Evolutionary conservation across 2,329 filamentous ascomycete species (phyloP).

Genomic region (Paecilomyces sp.): DNA sequence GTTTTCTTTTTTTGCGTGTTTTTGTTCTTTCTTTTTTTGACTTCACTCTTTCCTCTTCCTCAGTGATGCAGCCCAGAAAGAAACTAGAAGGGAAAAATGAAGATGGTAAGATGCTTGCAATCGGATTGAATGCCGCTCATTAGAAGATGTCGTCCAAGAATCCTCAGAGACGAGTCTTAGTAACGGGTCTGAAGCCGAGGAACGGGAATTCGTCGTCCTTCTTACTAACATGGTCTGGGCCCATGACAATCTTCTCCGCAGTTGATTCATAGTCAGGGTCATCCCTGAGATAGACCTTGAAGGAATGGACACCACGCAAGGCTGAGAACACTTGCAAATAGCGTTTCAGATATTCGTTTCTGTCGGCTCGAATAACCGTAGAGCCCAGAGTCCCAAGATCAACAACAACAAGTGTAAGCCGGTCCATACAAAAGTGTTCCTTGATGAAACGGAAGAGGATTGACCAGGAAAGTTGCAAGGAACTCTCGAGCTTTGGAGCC

Average conservation of each 20-base stretch:
- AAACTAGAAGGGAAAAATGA: background rate
- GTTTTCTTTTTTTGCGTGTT: too few relatives aligned
- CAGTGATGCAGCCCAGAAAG: background rate
- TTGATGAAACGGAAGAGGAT: conserved; percentile 21
- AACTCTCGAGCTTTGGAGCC: conserved; percentile 4
- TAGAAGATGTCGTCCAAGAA: background rate
- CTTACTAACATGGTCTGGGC: background rate
- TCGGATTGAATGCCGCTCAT: background rate
- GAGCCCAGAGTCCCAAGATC: conserved; percentile 9
- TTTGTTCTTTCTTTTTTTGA: too few relatives aligned
- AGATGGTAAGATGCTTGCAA: background rate
- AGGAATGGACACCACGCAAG: conserved; percentile 11
- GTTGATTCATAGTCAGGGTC: conserved; percentile 12
- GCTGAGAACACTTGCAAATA: conserved; percentile 12
- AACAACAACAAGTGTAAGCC: conserved; percentile 13
- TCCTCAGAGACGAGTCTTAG: background rate
- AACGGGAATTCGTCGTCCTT: background rate
- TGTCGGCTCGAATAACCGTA: background rate
- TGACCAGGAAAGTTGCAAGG: conserved; percentile 12
- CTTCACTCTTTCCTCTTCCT: too few relatives aligned
- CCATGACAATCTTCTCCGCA: conserved; percentile 11
- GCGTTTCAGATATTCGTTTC: conserved; percentile 11
- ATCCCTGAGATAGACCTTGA: conserved; percentile 12
- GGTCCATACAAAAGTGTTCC: conserved; percentile 16
- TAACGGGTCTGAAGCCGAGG: background rate